Conservation (phyloP, 1,284 basidiomycete species). For the Marasmius sp. region DNA sequence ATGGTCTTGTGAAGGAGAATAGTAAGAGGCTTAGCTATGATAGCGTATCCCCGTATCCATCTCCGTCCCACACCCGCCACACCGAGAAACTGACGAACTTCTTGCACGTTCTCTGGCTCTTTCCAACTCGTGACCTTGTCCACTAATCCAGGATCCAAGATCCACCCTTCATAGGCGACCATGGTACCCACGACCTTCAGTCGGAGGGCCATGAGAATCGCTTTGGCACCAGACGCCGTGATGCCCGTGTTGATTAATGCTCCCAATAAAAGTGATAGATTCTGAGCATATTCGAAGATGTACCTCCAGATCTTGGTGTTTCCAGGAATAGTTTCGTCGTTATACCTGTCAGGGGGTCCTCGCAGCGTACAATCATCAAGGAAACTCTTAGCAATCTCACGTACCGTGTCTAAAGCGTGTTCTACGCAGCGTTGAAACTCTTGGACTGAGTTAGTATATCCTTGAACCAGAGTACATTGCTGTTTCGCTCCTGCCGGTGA, state of each 20-base stretch:
- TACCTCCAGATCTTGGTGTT: slow-evolving; percentile 19
- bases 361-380: slow-evolving; percentile 27
- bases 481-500: slow-evolving; percentile 16
- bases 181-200: slow-evolving; percentile 28
- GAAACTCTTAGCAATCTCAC: slow-evolving; percentile 8
- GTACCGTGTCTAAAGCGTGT: slow-evolving; percentile 21
- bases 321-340: slow-evolving; percentile 13
- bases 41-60: slow-evolving; percentile 32
- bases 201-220: slow-evolving; percentile 19
- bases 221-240: slow-evolving; percentile 28
- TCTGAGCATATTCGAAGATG: slow-evolving; percentile 22
- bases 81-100: slow-evolving; percentile 35
- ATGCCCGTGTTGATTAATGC: slow-evolving; percentile 24
- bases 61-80: slow-evolving; percentile 23
- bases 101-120: slow-evolving; percentile 17
- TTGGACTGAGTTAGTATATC: slow-evolving; percentile 27
- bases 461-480: slow-evolving; percentile 22
- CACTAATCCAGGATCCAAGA: slow-evolving; percentile 23
- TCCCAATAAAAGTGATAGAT: slow-evolving; percentile 21
- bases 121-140: slow-evolving; percentile 32
- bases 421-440: slow-evolving; percentile 23
- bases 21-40: slow-evolving; percentile 30
- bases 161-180: slow-evolving; percentile 30
- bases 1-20: slow-evolving; percentile 11
- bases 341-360: slow-evolving; percentile 23